phyloP scores from a whole-genome alignment of 305 asterid species.

The Solanum aculeatissimum region DNA sequence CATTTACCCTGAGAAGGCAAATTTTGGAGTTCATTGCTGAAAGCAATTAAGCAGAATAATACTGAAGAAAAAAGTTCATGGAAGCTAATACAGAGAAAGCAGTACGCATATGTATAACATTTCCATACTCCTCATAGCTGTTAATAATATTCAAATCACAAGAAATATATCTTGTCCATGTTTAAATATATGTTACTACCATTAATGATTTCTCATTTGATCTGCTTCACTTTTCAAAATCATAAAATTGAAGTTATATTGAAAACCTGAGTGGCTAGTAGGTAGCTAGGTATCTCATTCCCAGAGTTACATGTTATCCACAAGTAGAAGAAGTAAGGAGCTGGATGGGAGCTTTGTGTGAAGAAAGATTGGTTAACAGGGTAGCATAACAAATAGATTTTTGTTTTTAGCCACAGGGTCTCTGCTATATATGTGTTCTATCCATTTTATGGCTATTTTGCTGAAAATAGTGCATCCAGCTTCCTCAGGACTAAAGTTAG shows the following conservation, averaged over 20 bases:
- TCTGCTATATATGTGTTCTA: neutral
- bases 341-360: neutral
- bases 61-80: neutral
- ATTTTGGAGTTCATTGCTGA: neutral
- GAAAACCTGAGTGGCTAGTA: neutral
- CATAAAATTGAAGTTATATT: neutral
- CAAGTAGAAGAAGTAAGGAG: neutral
- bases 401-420: neutral
- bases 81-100: neutral
- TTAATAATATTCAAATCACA: neutral
- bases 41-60: neutral
- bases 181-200: neutral
- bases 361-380: neutral
- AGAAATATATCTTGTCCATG: neutral
- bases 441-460: neutral
- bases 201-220: neutral
- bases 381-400: neutral
- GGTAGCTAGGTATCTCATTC: neutral
- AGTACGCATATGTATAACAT: neutral
- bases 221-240: neutral
- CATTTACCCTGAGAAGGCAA: neutral
- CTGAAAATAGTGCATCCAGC: neutral
- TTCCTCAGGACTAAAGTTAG: neutral
- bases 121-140: neutral
- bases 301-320: neutral